Evolutionary conservation across 108 stramenopile species (phyloP).

Genomic region (Nitzschia inconspicua): DNA sequence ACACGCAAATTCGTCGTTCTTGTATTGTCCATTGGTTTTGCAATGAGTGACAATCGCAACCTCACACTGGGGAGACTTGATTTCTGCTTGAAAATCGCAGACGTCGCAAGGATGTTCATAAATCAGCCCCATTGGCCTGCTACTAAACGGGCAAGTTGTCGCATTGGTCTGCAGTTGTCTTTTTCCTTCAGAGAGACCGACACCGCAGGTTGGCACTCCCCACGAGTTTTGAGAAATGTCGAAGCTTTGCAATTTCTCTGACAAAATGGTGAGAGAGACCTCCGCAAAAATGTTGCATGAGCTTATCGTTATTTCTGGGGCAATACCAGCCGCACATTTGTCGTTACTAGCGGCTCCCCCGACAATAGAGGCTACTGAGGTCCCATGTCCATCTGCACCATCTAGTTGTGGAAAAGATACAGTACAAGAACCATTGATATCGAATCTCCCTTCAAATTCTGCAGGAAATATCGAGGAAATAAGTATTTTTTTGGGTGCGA

Average conservation of each 20-base stretch:
- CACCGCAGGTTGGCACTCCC: conserved; percentile 14
- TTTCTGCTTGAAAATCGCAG: neutral
- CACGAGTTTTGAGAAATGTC: conserved; percentile 39
- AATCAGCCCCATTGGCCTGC: neutral
- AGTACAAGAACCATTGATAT: conserved; percentile 23
- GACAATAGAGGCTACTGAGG: conserved; percentile 19
- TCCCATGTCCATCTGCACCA: conserved; percentile 17
- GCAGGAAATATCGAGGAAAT: no score
- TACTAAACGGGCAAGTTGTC: conserved; percentile 8
- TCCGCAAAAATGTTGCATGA: conserved; percentile 3
- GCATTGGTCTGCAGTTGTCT: neutral
- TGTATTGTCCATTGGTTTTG: conserved; percentile 3
- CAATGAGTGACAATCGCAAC: conserved; percentile 19
- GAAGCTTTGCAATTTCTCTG: conserved; percentile 13
- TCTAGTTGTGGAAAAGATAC: conserved; percentile 5
- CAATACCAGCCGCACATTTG: conserved; percentile 29
- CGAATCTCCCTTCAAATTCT: conserved; percentile 32
- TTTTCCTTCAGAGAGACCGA: neutral
- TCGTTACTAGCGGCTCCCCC: conserved; percentile 17
- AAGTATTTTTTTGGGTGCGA: no score
- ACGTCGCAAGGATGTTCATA: conserved; percentile 4
- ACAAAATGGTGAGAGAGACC: neutral
- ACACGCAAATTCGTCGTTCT: conserved; percentile 23
- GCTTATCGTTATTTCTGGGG: conserved; percentile 7
- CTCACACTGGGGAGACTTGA: conserved; percentile 1